These are phyloP conservation scores for Halophytophthora polymorphica DNA, from an alignment of 352 stramenopile genomes.

Conservation along the genomic window DNA sequence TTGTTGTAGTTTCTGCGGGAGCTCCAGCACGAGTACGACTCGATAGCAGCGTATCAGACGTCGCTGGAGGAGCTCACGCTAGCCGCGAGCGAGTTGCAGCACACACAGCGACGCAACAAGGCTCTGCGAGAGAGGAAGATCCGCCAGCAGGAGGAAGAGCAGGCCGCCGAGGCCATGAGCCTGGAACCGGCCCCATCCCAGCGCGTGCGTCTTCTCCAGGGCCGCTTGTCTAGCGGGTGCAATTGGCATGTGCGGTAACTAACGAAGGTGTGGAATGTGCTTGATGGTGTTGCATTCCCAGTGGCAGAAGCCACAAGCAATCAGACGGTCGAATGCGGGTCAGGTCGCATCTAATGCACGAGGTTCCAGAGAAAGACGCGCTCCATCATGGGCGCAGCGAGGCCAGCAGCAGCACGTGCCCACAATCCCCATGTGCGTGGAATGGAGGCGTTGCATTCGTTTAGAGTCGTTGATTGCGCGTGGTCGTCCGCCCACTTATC, in stretches of 20 bases:
- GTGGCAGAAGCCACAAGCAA: conserved; percentile 12
- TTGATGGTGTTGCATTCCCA: neutral
- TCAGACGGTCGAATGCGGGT: conserved; percentile 1
- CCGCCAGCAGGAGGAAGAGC: conserved; percentile 16
- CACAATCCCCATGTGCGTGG: conserved; percentile 12
- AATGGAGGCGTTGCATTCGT: neutral
- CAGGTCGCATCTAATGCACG: neutral
- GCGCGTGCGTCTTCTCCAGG: neutral
- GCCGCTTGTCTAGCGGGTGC: neutral
- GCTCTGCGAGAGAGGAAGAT: conserved; percentile 7
- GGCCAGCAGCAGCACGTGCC: conserved; percentile 8
- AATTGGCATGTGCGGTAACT: too few species aligned
- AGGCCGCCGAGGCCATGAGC: conserved; percentile 4
- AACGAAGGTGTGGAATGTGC: neutral
- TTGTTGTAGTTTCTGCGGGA: conserved; percentile 34
- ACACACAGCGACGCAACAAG: conserved; percentile 21
- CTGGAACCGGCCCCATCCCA: conserved; percentile 1
- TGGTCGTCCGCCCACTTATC: neutral
- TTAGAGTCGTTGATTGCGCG: neutral
- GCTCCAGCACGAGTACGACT: conserved; percentile 45
- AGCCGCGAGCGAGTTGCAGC: conserved; percentile 23
- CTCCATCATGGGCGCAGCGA: conserved; percentile 16
- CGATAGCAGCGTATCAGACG: conserved; percentile 44
- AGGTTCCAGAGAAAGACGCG: conserved; percentile 7
- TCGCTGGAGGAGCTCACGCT: conserved; percentile 35